Percentiles rank a stretch among this genome's conserved stretches.
Evolutionary conservation across 345 rosid genomes (phyloP).

Genomic region (Moricandia arvensis): DNA sequence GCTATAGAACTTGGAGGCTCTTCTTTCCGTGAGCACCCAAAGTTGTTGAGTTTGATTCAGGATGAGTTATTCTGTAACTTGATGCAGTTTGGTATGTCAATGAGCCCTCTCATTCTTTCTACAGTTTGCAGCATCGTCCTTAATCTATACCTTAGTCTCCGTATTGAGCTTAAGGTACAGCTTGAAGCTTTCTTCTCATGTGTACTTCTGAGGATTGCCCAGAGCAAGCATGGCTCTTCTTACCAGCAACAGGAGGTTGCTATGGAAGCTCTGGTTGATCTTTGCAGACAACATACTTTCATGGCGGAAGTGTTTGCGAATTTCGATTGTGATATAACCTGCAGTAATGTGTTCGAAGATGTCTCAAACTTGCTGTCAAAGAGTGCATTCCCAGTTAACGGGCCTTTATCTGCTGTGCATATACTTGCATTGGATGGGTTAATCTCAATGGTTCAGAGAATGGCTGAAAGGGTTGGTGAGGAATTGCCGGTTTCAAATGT

Average conservation of each 20-base stretch:
- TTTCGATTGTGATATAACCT: conserved; percentile 74
- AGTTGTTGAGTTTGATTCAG: conserved; percentile 57
- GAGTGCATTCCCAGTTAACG: conserved; percentile 70
- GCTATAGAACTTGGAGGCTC: conserved; percentile 66
- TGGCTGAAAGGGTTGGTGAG: conserved; percentile 60
- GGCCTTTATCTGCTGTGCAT: conserved; percentile 73
- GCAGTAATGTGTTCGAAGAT: conserved; percentile 68
- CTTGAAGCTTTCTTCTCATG: conserved; percentile 71
- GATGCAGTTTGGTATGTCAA: conserved; percentile 77
- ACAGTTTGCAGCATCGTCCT: conserved; percentile 74
- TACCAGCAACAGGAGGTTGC: conserved; percentile 85
- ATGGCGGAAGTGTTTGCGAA: conserved; percentile 69
- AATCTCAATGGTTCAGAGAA: conserved; percentile 53
- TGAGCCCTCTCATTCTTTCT: conserved; percentile 79
- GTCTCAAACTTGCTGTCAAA: conserved; percentile 60
- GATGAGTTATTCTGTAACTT: conserved; percentile 66
- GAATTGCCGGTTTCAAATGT: conserved; percentile 40
- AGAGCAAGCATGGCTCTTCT: conserved; percentile 67
- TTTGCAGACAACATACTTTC: conserved; percentile 64
- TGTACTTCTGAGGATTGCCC: conserved; percentile 66
- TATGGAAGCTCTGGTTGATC: conserved; percentile 74
- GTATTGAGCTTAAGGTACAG: conserved; percentile 64
- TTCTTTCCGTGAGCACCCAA: conserved; percentile 52
- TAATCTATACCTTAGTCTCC: conserved; percentile 64
- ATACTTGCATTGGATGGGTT: conserved; percentile 74